Evolutionary conservation across 2,329 filamentous ascomycete genomes (phyloP).

Genomic region (Scorias spongiosa): DNA sequence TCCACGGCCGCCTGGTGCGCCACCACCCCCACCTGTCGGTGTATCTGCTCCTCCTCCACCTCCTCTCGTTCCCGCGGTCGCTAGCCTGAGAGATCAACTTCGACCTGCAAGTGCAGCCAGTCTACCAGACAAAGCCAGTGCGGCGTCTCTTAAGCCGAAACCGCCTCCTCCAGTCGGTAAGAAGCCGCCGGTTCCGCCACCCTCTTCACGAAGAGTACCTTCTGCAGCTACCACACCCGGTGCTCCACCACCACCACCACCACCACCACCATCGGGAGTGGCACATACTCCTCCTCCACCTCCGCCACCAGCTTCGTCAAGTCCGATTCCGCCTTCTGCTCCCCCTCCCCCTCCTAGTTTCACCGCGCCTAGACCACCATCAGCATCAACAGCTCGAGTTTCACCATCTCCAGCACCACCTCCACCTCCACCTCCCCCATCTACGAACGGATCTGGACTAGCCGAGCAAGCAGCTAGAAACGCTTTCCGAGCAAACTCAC

Average conservation of each 20-base stretch:
- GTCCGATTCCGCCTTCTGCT: conserved; percentile 15
- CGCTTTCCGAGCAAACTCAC: conserved; percentile 32
- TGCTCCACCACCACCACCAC: conserved; percentile 23
- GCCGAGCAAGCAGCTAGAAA: conserved; percentile 45
- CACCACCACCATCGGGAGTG: conserved; percentile 27
- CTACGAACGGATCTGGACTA: conserved; percentile 31
- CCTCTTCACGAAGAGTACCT: conserved; percentile 41
- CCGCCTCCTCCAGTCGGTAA: conserved; percentile 68
- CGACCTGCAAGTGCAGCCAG: conserved; percentile 48
- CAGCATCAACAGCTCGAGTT: conserved; percentile 45
- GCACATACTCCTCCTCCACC: too few species aligned
- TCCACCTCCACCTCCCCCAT: conserved; percentile 39
- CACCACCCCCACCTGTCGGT: conserved; percentile 34
- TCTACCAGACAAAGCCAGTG: conserved; percentile 18
- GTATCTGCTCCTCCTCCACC: conserved; percentile 32
- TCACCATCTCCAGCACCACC: conserved; percentile 37
- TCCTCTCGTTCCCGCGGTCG: conserved; percentile 33
- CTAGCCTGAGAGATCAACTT: conserved; percentile 34
- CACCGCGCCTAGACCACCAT: conserved; percentile 22
- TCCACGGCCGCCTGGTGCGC: conserved; percentile 20
- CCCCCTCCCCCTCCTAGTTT: conserved; percentile 19
- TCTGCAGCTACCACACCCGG: conserved; percentile 30
- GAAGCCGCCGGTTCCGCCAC: conserved; percentile 48
- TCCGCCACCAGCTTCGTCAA: conserved; percentile 18
- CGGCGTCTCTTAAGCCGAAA: conserved; percentile 37